Base-by-base conservation (phyloP, 805 yeast species). In the Candida incommunis region DNA sequence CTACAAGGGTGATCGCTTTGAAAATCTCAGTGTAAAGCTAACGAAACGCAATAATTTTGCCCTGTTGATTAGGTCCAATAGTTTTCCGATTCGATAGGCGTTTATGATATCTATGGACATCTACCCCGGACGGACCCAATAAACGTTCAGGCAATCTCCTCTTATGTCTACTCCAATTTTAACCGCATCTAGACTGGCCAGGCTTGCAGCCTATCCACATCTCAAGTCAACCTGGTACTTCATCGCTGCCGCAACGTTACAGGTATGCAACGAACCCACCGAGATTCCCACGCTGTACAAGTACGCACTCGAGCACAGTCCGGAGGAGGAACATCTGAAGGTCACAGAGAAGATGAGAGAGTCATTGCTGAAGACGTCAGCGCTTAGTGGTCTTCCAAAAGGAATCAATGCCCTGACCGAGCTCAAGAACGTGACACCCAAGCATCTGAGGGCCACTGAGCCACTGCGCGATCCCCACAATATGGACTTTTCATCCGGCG, bases 301-400 rank as follows among this genome's bases (percentile, higher is more conserved):
- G 50, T 80, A 79, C 63, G 86, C 87, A 1, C 42, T 80, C 49
- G 56, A 50, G 11, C 7, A n/a, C 15, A 45, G 52, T n/a, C 49
- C 51, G 22, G 48, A 46, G 15, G 45, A 41, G 23, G 53, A 42
- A 34, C 66, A 54, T 40, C 50, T 44, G 50, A 50, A 46, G 37
- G 49, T 72, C 4, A 69, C 88, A 0, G 66, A 68, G 35, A 74
- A 80, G 51, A 66, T 82, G 44, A 68, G 94, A 48, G 96, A 88
- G 55, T 78, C 87, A 5, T 64, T 88, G 2, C 64, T 88, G 55
- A 88, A 87, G 56, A 70, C 85, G 2, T 72, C 82, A 0, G 94
- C 95, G 0, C 64, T 88, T 41, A 75, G 78, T 15, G 96, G 96
- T 0, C 67, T 87, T 13, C 96, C 96, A 1, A 80, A 79, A 52